Evolutionary conservation across 2,329 filamentous ascomycete genomes (phyloP).

Genomic region (Podosphaera xanthii): DNA sequence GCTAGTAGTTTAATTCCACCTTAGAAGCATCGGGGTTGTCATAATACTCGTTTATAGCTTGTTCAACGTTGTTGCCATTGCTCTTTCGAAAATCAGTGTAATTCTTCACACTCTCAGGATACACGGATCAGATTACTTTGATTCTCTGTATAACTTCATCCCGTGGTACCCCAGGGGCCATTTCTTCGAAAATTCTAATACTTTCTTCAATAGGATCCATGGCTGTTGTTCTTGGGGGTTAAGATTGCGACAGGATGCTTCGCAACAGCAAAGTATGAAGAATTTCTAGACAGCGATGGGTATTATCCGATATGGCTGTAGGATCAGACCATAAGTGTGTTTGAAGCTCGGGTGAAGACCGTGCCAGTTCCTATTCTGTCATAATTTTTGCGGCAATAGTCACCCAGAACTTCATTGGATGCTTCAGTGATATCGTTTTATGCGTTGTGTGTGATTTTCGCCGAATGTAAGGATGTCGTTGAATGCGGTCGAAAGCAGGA

Average conservation of each 20-base stretch:
- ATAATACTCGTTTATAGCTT: conserved; percentile 29
- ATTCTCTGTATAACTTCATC: conserved; percentile 11
- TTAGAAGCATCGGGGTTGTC: conserved; percentile 20
- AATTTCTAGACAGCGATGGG: not conserved
- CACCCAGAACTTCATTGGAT: too few relatives aligned
- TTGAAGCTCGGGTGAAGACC: too few relatives aligned
- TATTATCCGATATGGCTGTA: not conserved
- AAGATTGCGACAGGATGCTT: not conserved
- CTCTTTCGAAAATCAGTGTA: conserved; percentile 12
- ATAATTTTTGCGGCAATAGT: too few relatives aligned
- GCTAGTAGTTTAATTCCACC: conserved; percentile 13
- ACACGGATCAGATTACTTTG: conserved; percentile 7
- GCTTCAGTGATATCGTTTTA: too few relatives aligned
- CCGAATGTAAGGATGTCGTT: too few relatives aligned
- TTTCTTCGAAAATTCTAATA: not conserved
- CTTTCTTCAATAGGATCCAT: not conserved
- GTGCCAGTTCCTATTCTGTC: too few relatives aligned
- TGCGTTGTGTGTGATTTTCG: too few relatives aligned
- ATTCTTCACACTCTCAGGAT: conserved; percentile 5
- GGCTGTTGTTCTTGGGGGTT: not conserved
- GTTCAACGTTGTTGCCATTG: conserved; percentile 24
- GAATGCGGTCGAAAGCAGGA: too few relatives aligned
- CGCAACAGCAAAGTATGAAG: not conserved
- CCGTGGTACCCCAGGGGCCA: conserved; percentile 5
- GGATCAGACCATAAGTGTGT: not conserved